Evolutionary conservation across 2,329 filamentous ascomycete species (phyloP).

Genomic region (Ascochyta fabae): DNA sequence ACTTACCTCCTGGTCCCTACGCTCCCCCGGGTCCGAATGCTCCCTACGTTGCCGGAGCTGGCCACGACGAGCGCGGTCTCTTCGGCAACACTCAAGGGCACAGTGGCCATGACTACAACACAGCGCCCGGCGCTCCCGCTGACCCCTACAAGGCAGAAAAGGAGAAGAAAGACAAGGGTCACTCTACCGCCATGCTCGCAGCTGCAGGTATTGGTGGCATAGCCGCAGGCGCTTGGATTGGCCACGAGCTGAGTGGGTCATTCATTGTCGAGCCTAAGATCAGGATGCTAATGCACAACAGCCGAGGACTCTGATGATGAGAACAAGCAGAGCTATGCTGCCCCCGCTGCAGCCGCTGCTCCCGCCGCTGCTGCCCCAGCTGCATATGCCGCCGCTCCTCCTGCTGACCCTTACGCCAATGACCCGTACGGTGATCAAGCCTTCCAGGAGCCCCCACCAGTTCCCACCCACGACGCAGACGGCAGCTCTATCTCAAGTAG

Average conservation of each 20-base stretch:
- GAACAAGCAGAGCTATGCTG: constrained; percentile 24
- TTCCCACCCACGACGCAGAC: constrained; percentile 53
- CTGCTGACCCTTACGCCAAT: constrained; percentile 17
- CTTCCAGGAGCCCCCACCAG: constrained; percentile 39
- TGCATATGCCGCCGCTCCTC: constrained; percentile 24
- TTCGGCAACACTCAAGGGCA: constrained; percentile 38
- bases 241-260: constrained; percentile 62
- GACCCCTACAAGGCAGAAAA: constrained; percentile 38
- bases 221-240: constrained; percentile 65
- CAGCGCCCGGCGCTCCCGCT: constrained; percentile 29
- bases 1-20: constrained; percentile 41
- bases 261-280: not conserved
- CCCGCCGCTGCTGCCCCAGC: constrained; percentile 24
- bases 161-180: constrained; percentile 51
- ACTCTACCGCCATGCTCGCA: constrained; percentile 57
- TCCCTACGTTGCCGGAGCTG: constrained; percentile 29
- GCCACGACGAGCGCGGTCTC: constrained; percentile 37
- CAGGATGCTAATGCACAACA: constrained; percentile 22
- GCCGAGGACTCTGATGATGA: constrained; percentile 46
- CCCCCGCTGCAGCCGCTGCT: constrained; percentile 22
- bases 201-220: constrained; percentile 65
- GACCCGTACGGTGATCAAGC: constrained; percentile 26
- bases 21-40: constrained; percentile 40
- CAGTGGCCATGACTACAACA: constrained; percentile 37
- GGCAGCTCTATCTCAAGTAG: constrained; percentile 49